Evolutionary conservation across 345 rosid genomes (phyloP), one percentile per base, ranked within the genome.

Genomic region (Viola odorata): DNA sequence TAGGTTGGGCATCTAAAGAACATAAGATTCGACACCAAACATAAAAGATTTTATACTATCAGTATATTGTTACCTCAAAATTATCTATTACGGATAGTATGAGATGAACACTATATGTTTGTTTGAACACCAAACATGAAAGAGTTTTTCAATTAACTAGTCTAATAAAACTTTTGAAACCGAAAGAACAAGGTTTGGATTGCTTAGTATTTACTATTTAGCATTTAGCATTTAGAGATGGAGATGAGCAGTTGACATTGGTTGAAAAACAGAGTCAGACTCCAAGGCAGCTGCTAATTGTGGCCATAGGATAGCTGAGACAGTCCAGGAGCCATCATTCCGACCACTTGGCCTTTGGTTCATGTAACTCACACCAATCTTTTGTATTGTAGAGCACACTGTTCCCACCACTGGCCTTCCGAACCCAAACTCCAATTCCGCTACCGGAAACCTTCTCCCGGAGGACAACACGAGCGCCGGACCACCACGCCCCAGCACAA

Each of bases 381-480:
- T 88, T 65, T 86, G 84, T 42, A 86, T 57, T 4, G 83, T 81
- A 12, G 90, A 78, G 65, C 78, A 76, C 23, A 79, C 82, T 0
- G 90, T 82, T 13, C 91, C 96, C 10, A 91, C 69, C 23, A 78
- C 65, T 0, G 95, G 96, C 51, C 79, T 71, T 23, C 96, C 96
- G 51, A 86, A 88, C 8, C 96, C 90, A 12, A 84, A 91, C 61
- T 91, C 88, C 70, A 91, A 55, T 57, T 91, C 90, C 17, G 84
- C 77, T 11, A 86, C 90, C 0, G 91, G 94, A 66, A 84, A 88
- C 60, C 82, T 67, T 40, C 84, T 54, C 8, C 96, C 94, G 5
- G 98, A 88, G 39, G 96, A 88, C 69, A 91, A 57, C 36, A 86
- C 87, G 7, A 91, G 64, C n/a, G 84, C 77, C 3, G 96, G 96